These are phyloP conservation scores for Trichoderma sp. DNA, from an alignment of 2,329 filamentous ascomycete genomes.

Conservation along the genomic window DNA sequence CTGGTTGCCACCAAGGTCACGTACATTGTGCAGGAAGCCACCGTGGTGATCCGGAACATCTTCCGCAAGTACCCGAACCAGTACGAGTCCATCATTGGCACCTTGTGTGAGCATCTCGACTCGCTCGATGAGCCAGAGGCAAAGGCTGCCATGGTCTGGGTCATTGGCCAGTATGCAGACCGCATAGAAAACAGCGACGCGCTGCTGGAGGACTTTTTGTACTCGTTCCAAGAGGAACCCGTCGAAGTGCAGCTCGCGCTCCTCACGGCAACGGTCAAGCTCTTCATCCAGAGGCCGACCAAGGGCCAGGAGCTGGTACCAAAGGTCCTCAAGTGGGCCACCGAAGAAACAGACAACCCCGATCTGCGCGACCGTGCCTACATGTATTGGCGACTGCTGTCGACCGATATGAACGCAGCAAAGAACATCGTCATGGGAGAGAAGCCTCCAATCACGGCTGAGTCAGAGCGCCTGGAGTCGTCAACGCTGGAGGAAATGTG, in stretches of 20 bases:
- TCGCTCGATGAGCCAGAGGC: conserved; percentile 96
- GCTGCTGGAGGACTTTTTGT: conserved; percentile 90
- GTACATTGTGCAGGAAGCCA: conserved; percentile 98
- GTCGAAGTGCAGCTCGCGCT: conserved; percentile 94
- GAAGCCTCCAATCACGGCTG: conserved; percentile 93
- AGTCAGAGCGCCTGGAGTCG: conserved; percentile 91
- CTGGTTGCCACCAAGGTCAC: conserved; percentile 97
- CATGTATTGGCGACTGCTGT: conserved; percentile 98
- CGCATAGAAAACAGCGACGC: conserved; percentile 96
- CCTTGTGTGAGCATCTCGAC: conserved; percentile 93
- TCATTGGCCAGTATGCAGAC: conserved; percentile 96
- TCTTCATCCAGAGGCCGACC: conserved; percentile 95
- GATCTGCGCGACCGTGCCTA: conserved; percentile 94
- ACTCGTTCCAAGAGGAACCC: conserved; percentile 90
- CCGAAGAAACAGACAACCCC: conserved; percentile 98
- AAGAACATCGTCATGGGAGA: conserved; percentile 94
- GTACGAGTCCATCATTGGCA: conserved; percentile 96
- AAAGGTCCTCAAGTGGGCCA: conserved; percentile 96
- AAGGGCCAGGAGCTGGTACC: conserved; percentile 93
- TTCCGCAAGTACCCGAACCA: conserved; percentile 99
- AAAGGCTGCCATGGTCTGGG: conserved; percentile 99
- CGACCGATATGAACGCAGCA: conserved; percentile 84
- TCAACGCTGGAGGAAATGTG: conserved; percentile 95
- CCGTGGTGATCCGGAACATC: conserved; percentile 97
- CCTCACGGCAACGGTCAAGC: conserved; percentile 92